Evolutionary conservation across 2,329 filamentous ascomycete genomes (phyloP).

Genomic region (Waltergamsia citrina): DNA sequence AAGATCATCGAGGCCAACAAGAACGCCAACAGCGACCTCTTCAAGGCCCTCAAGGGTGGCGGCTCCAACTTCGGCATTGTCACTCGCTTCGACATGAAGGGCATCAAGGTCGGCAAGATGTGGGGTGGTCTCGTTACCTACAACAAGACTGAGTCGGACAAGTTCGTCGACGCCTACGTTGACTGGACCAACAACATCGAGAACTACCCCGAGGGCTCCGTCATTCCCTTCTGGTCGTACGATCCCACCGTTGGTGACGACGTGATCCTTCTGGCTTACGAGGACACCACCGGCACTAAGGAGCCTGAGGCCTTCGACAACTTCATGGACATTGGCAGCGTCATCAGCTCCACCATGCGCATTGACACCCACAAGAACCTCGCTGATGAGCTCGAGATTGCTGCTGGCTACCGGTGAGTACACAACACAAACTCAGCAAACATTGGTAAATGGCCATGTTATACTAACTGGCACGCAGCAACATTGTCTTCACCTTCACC

Average conservation of each 20-base stretch:
- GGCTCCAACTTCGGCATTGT: conserved; percentile 33
- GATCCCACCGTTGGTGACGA: not conserved
- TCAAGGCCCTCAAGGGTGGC: conserved; percentile 35
- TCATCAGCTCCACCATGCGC: conserved; percentile 1
- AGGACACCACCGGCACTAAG: not conserved
- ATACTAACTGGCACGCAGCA: no score
- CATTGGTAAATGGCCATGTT: not conserved
- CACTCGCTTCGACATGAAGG: conserved; percentile 14
- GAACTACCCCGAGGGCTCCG: conserved; percentile 4
- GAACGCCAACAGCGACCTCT: conserved; percentile 27
- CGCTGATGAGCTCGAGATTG: conserved; percentile 5
- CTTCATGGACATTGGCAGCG: conserved; percentile 2
- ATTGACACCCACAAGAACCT: conserved; percentile 5
- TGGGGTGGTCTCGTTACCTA: conserved; percentile 6
- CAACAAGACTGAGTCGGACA: not conserved
- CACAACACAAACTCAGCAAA: no score
- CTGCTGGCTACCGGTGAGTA: conserved; percentile 1
- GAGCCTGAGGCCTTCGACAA: conserved; percentile 1
- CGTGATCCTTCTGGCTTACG: conserved; percentile 1
- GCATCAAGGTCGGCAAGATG: conserved; percentile 1
- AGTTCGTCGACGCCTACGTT: conserved; percentile 4
- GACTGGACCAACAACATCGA: conserved; percentile 3
- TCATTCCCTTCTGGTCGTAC: conserved; percentile 3
- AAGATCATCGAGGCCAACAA: conserved; percentile 28
- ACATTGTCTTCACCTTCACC: conserved; percentile 5